These are phyloP conservation scores for Candida freyschussii DNA, from an alignment of 1,139 yeast genomes.

Conservation along the genomic window DNA sequence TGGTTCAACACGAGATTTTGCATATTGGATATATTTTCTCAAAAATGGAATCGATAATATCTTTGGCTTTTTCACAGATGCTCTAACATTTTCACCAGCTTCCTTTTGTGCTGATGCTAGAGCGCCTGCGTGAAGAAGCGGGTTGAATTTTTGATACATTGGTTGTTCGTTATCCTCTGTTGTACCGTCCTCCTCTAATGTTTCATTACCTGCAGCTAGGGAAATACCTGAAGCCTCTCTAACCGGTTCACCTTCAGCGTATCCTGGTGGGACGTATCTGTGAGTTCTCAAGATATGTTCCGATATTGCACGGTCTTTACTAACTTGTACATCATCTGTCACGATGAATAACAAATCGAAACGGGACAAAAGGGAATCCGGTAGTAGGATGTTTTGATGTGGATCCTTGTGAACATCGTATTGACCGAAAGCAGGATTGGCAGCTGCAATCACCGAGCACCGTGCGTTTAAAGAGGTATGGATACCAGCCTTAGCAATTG, in stretches of 20 bases:
- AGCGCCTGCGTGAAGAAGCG: conserved; percentile 80
- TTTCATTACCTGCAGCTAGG: conserved; percentile 73
- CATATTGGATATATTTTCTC: conserved; percentile 89
- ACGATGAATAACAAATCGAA: conserved; percentile 93
- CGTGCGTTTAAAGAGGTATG: conserved; percentile 96
- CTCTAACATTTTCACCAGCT: conserved; percentile 20
- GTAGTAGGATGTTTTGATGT: conserved; percentile 92
- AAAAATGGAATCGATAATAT: conserved; percentile 80
- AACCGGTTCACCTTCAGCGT: conserved; percentile 90
- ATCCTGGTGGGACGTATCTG: conserved; percentile 82
- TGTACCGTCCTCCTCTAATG: conserved; percentile 25
- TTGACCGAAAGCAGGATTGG: conserved; percentile 96
- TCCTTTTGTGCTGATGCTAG: conserved; percentile 29
- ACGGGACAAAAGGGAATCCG: conserved; percentile 95
- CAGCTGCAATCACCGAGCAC: conserved; percentile 97
- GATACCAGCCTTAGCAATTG: conserved; percentile 97
- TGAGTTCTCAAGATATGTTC: conserved; percentile 96
- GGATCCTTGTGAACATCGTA: conserved; percentile 96
- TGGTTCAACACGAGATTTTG: conserved; percentile 85
- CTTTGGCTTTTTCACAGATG: conserved; percentile 52
- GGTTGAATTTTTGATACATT: conserved; percentile 78
- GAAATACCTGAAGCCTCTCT: conserved; percentile 69
- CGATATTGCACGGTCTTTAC: conserved; percentile 79
- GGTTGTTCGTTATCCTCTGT: conserved; percentile 33
- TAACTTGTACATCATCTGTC: conserved; percentile 88